phyloP scores from a whole-genome alignment of 805 yeast genomes.

The Novakomyces olei region DNA sequence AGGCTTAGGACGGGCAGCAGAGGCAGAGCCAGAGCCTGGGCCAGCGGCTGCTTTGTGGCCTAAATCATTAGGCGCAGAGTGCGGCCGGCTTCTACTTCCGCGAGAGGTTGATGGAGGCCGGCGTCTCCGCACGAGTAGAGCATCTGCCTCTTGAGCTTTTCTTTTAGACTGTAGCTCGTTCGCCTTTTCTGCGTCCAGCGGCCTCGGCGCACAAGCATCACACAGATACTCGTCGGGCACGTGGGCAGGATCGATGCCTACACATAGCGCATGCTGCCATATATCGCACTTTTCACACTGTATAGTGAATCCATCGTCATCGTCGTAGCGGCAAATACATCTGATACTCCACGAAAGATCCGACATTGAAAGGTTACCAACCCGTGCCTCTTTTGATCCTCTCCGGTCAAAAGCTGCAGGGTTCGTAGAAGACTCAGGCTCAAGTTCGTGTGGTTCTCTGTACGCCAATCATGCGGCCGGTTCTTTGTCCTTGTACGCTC shows the following conservation, averaged over 20 bases:
- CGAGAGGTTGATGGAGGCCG: constrained; percentile 4
- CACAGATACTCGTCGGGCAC: constrained; percentile 72
- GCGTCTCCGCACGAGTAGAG: constrained; percentile 8
- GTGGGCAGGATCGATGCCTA: constrained; percentile 51
- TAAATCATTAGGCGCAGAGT: neutral
- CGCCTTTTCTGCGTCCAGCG: constrained; percentile 24
- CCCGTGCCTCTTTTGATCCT: no score
- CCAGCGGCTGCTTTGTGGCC: neutral
- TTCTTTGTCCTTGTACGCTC: no score
- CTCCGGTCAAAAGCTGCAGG: no score
- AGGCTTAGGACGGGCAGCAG: neutral
- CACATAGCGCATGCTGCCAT: constrained; percentile 92
- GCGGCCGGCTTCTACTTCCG: constrained; percentile 1
- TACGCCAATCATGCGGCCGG: no score
- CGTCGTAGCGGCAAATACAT: constrained; percentile 69
- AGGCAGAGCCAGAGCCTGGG: neutral
- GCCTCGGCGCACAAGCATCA: constrained; percentile 44
- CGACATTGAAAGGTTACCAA: no score
- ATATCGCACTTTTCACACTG: constrained; percentile 82
- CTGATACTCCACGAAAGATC: constrained; percentile 37
- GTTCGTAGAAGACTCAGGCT: no score
- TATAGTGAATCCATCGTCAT: constrained; percentile 86
- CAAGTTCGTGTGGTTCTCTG: no score
- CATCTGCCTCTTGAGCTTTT: constrained; percentile 8
- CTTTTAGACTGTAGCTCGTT: constrained; percentile 19